Base-by-base conservation (phyloP, 2,329 filamentous ascomycete species). In the Stagonosporopsis rhizophila region DNA sequence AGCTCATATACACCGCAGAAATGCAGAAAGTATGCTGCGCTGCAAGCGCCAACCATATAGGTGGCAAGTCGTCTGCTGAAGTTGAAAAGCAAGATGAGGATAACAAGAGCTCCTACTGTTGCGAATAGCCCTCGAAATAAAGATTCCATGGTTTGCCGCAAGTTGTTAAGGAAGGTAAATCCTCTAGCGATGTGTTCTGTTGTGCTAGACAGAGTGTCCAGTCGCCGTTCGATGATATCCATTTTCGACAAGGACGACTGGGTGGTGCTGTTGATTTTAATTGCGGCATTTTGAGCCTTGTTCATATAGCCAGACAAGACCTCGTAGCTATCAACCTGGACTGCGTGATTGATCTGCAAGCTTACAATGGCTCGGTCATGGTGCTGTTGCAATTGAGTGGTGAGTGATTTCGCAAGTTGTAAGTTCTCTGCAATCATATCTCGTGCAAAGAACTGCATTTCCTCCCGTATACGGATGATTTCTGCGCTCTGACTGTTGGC, bases 91-190 rank as follows among this genome's bases (percentile, higher is more conserved):
- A 66, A 1, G n/a, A 37, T 19, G 6, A 69, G 58, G 1, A 66
- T 45, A 27, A 60, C 65, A 0, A 58, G 2, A 3, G 44, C 58
- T 3, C 64, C 62, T 3, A 40, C n/a, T 0, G 38, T 59, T 2
- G 44, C 58, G 5, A 67, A 14, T 4, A 58, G 20, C 5, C 56
- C 40, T 5, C 51, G 60, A 3, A 65, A 2, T 2, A 69, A 25
- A 6, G 44, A 46, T 9, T 32, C 39, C 3, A 60, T 38, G 8
- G 67, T 47, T 3, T 53, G 50, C 4, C 65, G 61, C 1, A 68
- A 53, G 1, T 57, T 60, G 34, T 58, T 62, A n/a, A 69, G 50
- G 32, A 69, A 67, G 6, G 67, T 62, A 19, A 69, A 67, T 0
- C 64, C 64, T 39, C 61, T 58, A 0, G 59, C 60, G 6, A 69